Evolutionary conservation across 2,329 filamentous ascomycete species (phyloP), one percentile per base, ranked within the genome.

Genomic region (Fusarium sp.): DNA sequence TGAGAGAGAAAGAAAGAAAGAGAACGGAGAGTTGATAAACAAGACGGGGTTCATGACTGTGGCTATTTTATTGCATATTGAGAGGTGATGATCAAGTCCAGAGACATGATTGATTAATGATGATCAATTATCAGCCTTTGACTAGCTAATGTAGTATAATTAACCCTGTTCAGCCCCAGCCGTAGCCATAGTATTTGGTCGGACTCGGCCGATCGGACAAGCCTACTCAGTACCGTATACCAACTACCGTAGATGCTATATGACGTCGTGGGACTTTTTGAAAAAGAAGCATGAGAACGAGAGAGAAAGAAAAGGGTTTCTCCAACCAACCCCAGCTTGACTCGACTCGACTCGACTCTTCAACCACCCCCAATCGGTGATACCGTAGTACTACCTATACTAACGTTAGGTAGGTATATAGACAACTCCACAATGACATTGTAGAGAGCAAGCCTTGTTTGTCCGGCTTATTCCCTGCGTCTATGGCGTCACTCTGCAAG

Each of bases 401-500:
- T 3, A 4, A 25, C 13, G 19, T 19, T 21, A 59, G 56, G 56
- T 59, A n/a, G n/a, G n/a, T n/a, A n/a, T n/a, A n/a, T n/a, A n/a
- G n/a, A n/a, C 37, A 39, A 39, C 49, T 35, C 56, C 56, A 59
- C 48, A 54, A 48, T 57, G 46, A 39, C 8, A 37, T 37, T 10
- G 9, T 6, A 21, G 19, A 42, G 9, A n/a, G n/a, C 3, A 35
- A 21, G 11, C 31, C 23, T 13, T 25, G 3, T 23, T 44, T 41
- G 17, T 4, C 56, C 56, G 53, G 48, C 56, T 59, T 59, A 59
- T 53, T 33, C 54, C 54, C 33, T 21, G 19, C 13, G 19, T 23
- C 9, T 17, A 59, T 59, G 59, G 42, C 56, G 54, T 59, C 54
- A 59, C 31, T 10, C 4, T 38, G 21, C 15, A 35, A 23, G 41